Conservation (phyloP, 345 rosid genomes). For the Eutrema yunnanense region DNA sequence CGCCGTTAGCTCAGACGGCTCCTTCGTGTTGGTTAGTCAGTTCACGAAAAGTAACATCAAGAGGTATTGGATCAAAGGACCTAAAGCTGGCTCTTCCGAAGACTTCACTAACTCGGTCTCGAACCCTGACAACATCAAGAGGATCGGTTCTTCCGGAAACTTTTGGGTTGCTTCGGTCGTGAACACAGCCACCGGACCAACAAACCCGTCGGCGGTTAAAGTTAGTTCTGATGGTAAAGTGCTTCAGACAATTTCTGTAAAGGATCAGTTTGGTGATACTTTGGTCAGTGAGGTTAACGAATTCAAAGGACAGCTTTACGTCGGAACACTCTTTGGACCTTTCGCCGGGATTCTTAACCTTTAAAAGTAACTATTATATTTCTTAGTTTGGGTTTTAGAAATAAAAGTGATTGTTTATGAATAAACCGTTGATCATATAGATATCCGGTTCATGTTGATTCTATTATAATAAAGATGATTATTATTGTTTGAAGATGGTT, state of each 20-base stretch:
- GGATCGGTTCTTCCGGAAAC: constrained; percentile 24
- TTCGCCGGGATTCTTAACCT: constrained; percentile 21
- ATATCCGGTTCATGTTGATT: background rate
- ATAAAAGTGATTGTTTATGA: background rate
- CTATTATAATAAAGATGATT: background rate
- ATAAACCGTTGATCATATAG: background rate
- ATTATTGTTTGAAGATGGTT: background rate
- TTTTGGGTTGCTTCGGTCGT: constrained; percentile 35
- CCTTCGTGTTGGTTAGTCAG: constrained; percentile 27
- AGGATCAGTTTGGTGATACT: constrained; percentile 18
- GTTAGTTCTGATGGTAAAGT: constrained; percentile 15
- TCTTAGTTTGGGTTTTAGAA: background rate
- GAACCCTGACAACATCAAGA: constrained; percentile 31
- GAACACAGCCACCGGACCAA: constrained; percentile 11
- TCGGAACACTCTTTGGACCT: constrained; percentile 19
- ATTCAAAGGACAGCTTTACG: constrained; percentile 14
- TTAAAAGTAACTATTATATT: background rate
- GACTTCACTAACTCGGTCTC: constrained; percentile 24
- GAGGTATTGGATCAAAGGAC: constrained; percentile 32
- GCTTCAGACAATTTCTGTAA: constrained; percentile 2
- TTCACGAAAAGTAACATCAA: constrained; percentile 28
- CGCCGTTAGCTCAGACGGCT: constrained; percentile 29
- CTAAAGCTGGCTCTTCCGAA: constrained; percentile 26
- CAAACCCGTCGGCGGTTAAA: constrained; percentile 30
- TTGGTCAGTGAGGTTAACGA: constrained; percentile 29